Base-by-base conservation (phyloP, 176 grass and related monocot genomes). In the Guadua angustifolia region DNA sequence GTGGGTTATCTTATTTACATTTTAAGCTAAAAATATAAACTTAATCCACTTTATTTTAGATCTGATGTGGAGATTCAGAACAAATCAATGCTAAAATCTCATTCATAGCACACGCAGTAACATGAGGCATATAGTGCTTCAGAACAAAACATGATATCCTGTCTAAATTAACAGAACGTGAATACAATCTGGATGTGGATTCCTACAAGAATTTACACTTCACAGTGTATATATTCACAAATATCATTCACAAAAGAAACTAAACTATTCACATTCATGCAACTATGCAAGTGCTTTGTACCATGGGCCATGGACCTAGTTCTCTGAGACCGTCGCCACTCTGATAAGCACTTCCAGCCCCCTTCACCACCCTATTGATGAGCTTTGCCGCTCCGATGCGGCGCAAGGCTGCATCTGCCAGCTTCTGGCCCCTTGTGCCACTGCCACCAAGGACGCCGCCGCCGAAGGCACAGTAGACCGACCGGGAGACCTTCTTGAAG, bases 231-330 rank as follows among this genome's bases (percentile, higher is more conserved):
- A 88, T 29, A 29, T 29, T 79, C 84, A 89, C 79, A 90, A 57
- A 73, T n/a, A n/a, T n/a, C n/a, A 29, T 29, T 79, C 84, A 89
- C 79, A 90, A 57, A 73, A 44, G 17, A 45, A 29, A 29, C 15
- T 39, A 65, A 45, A 71, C 25, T 70, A 76, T 68, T 90, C 76
- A 86, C 35, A 94, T 83, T 90, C 80, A 85, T 21, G 80, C 79
- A 56, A 88, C 80, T 8, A 85, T 21, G 80, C 79, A 56, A 88
- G 83, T 8, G 82, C 83, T 29, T 86, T 88, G 75, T 94, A 98
- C 96, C 96, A 98, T 7, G 86, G 89, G 12, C 89, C 91, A 26
- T 99, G 93, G 62, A 95, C 93, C 25, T 84, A n/a, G n/a, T n/a
- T 69, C 73, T 81, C 83, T 5, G 96, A 92, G 17, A 92, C 62